Base-by-base conservation (phyloP, 2,329 filamentous ascomycete species). In the Talaromyces sp. region DNA sequence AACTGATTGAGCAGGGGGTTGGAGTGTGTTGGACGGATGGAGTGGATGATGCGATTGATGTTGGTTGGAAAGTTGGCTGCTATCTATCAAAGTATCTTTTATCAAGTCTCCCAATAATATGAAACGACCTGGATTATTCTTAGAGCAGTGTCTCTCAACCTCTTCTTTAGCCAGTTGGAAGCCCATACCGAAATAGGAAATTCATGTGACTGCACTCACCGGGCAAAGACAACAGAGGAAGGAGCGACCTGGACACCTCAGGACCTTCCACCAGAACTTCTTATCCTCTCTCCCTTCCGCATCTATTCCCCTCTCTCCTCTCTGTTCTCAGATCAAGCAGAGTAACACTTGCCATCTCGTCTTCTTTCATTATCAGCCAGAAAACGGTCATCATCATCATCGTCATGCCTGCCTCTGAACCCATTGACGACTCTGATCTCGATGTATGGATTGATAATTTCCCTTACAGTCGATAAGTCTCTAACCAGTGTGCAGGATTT, bases 361-460 rank as follows among this genome's bases (percentile, higher is more conserved):
- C 13, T 17, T 6, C 6, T 21, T 7, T 25, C 17, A 19, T 19
- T 10, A 21, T 8, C 17, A 22, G 28, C 13, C n/a, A 48, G 28
- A 33, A 21, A n/a, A 31, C 36, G 10, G n/a, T n/a, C n/a, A n/a
- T n/a, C n/a, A n/a, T n/a, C 41, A 31, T 41, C 25, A 35, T 51
- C 57, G 52, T 46, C 37, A 82, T 82, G 80, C 73, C 82, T 61
- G 78, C 72, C 41, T 84, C 82, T 28, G 76, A 80, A 7, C 71
- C 75, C 41, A 79, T 77, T 59, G 81, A 83, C 58, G 81, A 82
- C 31, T 77, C 77, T 36, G 69, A 76, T 40, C 75, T 81, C 28
- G 81, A 83, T 64, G 80, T 80, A 66, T 51, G 59, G 41, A 22
- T 37, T 48, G 54, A 46, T 11, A 39, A 28, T 54, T n/a, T 28